Conservation (phyloP, 108 stramenopile species). For the Pseudonitzschia multiseries region DNA sequence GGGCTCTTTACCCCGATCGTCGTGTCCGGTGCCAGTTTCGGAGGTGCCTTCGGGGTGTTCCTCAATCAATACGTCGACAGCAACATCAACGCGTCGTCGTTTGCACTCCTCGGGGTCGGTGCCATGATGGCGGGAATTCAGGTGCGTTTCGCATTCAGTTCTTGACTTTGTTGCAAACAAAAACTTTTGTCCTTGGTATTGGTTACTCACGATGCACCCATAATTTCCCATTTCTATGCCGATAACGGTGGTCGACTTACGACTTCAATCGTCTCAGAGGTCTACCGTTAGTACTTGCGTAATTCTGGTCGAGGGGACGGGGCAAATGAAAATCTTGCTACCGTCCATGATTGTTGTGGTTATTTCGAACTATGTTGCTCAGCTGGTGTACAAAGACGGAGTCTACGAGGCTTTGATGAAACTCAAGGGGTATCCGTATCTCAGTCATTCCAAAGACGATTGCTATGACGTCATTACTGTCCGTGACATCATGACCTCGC, state of each 20-base stretch:
- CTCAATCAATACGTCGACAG: slow-evolving; percentile 32
- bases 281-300: slow-evolving; percentile 58
- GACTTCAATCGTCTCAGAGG: too few species aligned
- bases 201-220: too few species aligned
- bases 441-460: slow-evolving; percentile 35
- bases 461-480: slow-evolving; percentile 40
- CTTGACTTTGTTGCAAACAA: background rate
- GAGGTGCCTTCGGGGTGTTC: slow-evolving; percentile 46
- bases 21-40: slow-evolving; percentile 47
- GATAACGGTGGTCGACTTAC: too few species aligned
- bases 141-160: background rate
- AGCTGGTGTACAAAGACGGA: slow-evolving; percentile 31
- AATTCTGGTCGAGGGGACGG: slow-evolving; percentile 69
- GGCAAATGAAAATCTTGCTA: slow-evolving; percentile 50
- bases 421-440: slow-evolving; percentile 45
- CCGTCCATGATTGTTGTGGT: slow-evolving; percentile 60
- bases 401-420: slow-evolving; percentile 43
- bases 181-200: too few species aligned
- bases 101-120: slow-evolving; percentile 60
- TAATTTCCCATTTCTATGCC: too few species aligned
- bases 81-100: slow-evolving; percentile 34
- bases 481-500: slow-evolving; percentile 51
- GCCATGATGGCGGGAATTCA: slow-evolving; percentile 59
- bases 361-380: slow-evolving; percentile 38
- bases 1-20: slow-evolving; percentile 61